These are phyloP conservation scores for Spirogloea muscicola DNA, from an alignment of 139 green algal species.

Conservation along the genomic window DNA sequence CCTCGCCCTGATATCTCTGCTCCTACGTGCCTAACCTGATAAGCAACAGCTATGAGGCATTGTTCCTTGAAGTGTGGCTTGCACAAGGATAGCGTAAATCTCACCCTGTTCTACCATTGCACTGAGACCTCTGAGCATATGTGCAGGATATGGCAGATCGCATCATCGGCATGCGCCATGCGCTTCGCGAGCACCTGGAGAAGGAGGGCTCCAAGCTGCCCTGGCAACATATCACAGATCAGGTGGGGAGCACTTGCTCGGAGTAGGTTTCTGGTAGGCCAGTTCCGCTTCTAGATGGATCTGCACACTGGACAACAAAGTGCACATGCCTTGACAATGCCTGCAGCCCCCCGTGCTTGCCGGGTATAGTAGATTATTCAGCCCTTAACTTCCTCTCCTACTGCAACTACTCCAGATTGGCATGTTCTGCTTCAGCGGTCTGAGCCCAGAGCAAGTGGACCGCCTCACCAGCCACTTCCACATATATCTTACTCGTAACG, in stretches of 20 bases:
- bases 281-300: too few relatives aligned
- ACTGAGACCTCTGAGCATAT: too few relatives aligned
- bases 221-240: conserved; percentile 76
- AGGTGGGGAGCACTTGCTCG: conserved; percentile 20
- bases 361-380: too few relatives aligned
- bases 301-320: neutral
- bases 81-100: too few relatives aligned
- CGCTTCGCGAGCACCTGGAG: conserved; percentile 62
- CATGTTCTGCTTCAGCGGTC: conserved; percentile 76
- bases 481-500: conserved; percentile 92
- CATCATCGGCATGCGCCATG: conserved; percentile 80
- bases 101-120: too few relatives aligned
- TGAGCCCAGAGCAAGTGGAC: conserved; percentile 59
- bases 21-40: too few relatives aligned
- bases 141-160: conserved; percentile 79
- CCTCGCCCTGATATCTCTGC: neutral
- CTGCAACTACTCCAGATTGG: too few relatives aligned
- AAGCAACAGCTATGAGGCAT: too few relatives aligned
- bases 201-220: conserved; percentile 50
- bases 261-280: too few relatives aligned
- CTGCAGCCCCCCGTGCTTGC: too few relatives aligned
- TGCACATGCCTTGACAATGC: neutral
- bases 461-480: conserved; percentile 62
- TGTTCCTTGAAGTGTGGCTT: too few relatives aligned
- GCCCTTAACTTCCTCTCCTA: too few relatives aligned